Evolutionary conservation across 2,329 filamentous ascomycete species (phyloP).

Genomic region (Chalaropsis thielavioides): DNA sequence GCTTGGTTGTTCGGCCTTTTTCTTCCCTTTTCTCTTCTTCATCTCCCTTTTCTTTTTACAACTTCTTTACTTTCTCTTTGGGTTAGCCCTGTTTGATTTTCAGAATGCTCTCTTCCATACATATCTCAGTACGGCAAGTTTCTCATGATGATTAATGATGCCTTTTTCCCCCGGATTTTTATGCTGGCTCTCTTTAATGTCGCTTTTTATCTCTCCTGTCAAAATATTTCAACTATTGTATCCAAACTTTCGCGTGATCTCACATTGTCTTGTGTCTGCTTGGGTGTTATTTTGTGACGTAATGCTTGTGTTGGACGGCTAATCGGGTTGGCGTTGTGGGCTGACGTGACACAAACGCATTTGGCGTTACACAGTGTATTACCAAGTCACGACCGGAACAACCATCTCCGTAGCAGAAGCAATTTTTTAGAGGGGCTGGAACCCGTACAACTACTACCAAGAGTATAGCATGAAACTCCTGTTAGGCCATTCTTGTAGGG

Average conservation of each 20-base stretch:
- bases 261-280: background rate
- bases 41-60: background rate
- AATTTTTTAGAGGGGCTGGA: too few species aligned
- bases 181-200: constrained; percentile 4
- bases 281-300: background rate
- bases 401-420: too few species aligned
- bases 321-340: background rate
- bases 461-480: too few species aligned
- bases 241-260: background rate
- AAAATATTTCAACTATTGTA: background rate
- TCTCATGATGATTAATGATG: constrained; percentile 4
- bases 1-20: background rate
- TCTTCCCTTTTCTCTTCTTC: background rate
- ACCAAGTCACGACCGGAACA: too few species aligned
- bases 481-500: too few species aligned
- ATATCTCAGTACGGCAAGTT: background rate
- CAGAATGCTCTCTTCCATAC: constrained; percentile 1
- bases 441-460: too few species aligned
- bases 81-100: background rate
- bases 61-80: background rate
- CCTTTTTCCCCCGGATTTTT: background rate
- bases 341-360: background rate
- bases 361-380: background rate
- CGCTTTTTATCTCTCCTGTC: background rate
- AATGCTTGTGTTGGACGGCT: too few species aligned